These are phyloP conservation scores for Zygotorulaspora mrakii DNA, from an alignment of 1,139 yeast genomes.

Conservation along the genomic window DNA sequence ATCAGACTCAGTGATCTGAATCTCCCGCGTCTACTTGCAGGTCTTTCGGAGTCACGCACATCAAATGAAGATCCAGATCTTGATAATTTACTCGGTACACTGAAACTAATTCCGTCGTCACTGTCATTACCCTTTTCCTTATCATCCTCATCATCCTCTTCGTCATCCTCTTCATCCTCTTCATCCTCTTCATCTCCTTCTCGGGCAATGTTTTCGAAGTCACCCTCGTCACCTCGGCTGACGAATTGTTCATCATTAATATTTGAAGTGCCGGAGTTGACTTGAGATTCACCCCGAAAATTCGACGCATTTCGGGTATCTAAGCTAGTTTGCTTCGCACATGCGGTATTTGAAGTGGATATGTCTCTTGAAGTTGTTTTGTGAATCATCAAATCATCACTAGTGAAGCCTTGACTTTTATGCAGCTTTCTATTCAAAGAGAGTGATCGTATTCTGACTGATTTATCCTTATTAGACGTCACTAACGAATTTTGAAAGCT, in stretches of 20 bases:
- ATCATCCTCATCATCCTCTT: constrained; percentile 26
- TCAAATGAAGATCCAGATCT: constrained; percentile 28
- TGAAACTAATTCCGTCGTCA: constrained; percentile 35
- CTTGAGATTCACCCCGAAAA: background rate
- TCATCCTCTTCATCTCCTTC: constrained; percentile 16
- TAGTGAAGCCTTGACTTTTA: constrained; percentile 8
- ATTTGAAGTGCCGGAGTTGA: background rate
- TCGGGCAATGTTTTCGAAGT: no score
- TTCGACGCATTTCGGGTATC: background rate
- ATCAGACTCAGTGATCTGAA: constrained; percentile 36
- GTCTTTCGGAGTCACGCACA: constrained; percentile 4
- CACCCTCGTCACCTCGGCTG: constrained; percentile 11
- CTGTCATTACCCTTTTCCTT: constrained; percentile 26
- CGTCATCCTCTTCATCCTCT: constrained; percentile 22
- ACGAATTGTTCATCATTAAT: constrained; percentile 9
- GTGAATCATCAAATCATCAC: constrained; percentile 5
- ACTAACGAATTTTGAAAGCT: constrained; percentile 31
- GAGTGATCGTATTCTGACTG: constrained; percentile 31
- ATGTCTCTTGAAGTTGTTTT: constrained; percentile 5
- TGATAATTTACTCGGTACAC: constrained; percentile 34
- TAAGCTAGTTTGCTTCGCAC: background rate
- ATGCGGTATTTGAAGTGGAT: background rate
- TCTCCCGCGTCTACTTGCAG: constrained; percentile 22
- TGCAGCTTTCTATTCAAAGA: constrained; percentile 25
- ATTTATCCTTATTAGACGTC: constrained; percentile 36